Evolutionary conservation across 2,329 filamentous ascomycete species (phyloP).

Genomic region (Epichloe scottii): DNA sequence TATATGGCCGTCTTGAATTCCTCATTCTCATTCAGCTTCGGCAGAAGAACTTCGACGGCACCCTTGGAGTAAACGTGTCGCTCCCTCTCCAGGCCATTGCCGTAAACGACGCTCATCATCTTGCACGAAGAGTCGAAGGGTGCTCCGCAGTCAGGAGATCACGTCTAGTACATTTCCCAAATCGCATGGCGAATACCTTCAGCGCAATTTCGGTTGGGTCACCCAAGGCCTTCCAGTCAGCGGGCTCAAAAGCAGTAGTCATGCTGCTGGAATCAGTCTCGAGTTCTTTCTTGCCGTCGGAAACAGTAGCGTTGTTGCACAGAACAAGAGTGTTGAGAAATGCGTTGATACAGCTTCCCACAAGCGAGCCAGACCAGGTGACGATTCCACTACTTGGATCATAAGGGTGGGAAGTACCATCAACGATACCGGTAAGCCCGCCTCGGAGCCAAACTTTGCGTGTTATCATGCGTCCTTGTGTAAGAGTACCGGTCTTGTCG

Average conservation of each 20-base stretch:
- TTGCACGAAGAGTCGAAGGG: conserved; percentile 62
- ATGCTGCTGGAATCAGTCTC: conserved; percentile 34
- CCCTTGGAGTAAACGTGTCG: conserved; percentile 43
- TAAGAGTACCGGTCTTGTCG: conserved; percentile 58
- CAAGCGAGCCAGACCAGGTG: conserved; percentile 28
- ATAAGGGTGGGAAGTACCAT: conserved; percentile 44
- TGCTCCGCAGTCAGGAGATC: conserved; percentile 48
- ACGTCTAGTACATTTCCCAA: conserved; percentile 35
- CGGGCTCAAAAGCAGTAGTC: conserved; percentile 29
- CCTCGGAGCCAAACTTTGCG: conserved; percentile 49
- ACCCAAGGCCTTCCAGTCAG: conserved; percentile 46
- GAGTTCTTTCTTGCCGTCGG: conserved; percentile 33
- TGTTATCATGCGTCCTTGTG: conserved; percentile 54
- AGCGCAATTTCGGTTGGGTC: conserved; percentile 65
- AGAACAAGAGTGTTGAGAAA: conserved; percentile 45
- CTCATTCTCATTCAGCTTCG: conserved; percentile 35
- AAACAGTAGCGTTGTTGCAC: conserved; percentile 46
- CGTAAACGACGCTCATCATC: conserved; percentile 61
- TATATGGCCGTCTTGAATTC: conserved; percentile 33
- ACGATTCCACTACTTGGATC: conserved; percentile 47
- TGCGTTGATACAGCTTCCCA: conserved; percentile 27
- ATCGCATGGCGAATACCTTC: conserved; percentile 60
- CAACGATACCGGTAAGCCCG: conserved; percentile 38
- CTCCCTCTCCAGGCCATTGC: conserved; percentile 19
- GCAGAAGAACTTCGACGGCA: conserved; percentile 43